phyloP scores from a whole-genome alignment of 2,329 filamentous ascomycete species.

The Penicillium sp. region DNA sequence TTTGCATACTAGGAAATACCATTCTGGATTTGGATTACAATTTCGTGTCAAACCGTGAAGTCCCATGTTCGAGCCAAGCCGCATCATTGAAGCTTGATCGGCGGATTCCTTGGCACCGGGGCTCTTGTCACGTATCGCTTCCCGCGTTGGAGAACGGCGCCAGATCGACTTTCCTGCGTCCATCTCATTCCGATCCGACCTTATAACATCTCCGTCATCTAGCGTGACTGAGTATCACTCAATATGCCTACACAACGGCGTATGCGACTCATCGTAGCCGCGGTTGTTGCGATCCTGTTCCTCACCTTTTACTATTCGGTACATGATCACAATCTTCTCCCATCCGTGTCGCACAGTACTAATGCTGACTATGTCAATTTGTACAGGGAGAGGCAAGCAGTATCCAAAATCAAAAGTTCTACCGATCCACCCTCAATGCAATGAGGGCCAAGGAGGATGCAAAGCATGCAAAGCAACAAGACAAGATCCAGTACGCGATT shows the following conservation, averaged over 20 bases:
- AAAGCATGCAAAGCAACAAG: conserved; percentile 49
- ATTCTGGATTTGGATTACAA: not conserved
- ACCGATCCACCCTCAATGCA: conserved; percentile 52
- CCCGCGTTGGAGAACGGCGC: conserved; percentile 1
- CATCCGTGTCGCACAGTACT: not conserved
- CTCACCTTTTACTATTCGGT: conserved; percentile 69
- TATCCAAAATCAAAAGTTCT: conserved; percentile 47
- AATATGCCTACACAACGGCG: conserved; percentile 66
- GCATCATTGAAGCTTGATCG: conserved; percentile 5
- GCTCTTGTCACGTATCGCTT: conserved; percentile 3
- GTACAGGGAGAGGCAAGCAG: conserved; percentile 38
- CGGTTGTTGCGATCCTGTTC: conserved; percentile 60
- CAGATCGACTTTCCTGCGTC: not conserved
- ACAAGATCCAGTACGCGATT: conserved; percentile 47
- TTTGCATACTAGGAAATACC: not conserved
- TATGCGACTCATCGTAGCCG: conserved; percentile 60
- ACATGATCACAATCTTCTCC: conserved; percentile 25
- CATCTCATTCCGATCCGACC: not conserved
- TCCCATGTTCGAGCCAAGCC: conserved; percentile 2
- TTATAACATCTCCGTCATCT: not conserved
- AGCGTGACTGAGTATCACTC: not conserved
- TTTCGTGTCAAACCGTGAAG: not conserved
- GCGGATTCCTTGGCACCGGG: conserved; percentile 6
- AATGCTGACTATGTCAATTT: conserved; percentile 2
- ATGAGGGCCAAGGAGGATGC: conserved; percentile 46